These are phyloP conservation scores for Rhododendron molle DNA, from an alignment of 148 eudicot species.

Conservation along the genomic window DNA sequence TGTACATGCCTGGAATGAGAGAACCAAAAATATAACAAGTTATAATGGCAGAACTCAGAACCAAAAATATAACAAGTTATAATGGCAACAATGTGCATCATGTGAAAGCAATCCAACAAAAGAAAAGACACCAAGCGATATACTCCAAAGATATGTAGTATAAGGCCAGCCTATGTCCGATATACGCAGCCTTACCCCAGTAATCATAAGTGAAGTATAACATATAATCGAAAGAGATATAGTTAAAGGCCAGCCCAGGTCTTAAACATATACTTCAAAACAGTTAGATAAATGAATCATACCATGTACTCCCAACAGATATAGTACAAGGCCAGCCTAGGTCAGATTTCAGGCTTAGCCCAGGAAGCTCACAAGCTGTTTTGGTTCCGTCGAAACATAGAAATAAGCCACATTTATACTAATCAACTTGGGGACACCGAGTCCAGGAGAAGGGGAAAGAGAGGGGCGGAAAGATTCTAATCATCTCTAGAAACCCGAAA, in stretches of 20 bases:
- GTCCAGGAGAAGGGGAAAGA: not conserved
- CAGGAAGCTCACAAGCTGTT: not conserved
- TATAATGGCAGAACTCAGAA: not conserved
- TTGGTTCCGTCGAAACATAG: not conserved
- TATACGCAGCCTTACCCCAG: not conserved
- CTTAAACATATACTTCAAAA: not conserved
- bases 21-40: not conserved
- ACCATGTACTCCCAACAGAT: not conserved
- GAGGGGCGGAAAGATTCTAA: not conserved
- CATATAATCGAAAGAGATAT: not conserved
- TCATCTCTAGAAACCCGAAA: not conserved
- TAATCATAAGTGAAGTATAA: not conserved
- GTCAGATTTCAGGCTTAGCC: not conserved
- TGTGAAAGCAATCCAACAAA: not conserved
- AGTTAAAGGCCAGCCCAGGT: not conserved
- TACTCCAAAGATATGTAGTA: not conserved
- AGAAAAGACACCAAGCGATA: not conserved
- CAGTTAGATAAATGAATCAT: not conserved
- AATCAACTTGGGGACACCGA: not conserved
- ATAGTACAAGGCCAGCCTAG: not conserved
- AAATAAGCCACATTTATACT: not conserved
- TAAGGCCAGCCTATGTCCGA: not conserved
- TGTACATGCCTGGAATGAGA: constrained; percentile 53
- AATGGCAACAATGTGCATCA: not conserved
- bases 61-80: not conserved